These are phyloP conservation scores for Phlegmacium glaucopus DNA, from an alignment of 768 basidiomycete species.

Conservation along the genomic window DNA sequence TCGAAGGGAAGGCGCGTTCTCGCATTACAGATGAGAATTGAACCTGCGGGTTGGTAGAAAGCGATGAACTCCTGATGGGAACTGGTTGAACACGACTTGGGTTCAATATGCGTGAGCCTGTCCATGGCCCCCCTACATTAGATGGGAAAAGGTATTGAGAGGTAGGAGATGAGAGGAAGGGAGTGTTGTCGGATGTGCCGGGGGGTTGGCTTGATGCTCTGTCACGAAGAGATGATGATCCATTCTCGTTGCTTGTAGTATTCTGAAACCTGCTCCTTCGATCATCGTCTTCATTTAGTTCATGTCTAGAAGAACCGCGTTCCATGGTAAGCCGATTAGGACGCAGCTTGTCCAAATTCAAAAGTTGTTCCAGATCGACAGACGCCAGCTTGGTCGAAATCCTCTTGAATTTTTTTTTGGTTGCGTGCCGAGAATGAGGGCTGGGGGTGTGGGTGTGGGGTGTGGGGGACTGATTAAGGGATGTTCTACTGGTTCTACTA, in stretches of 20 bases:
- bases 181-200: constrained; percentile 40
- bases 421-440: background rate
- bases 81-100: constrained; percentile 47
- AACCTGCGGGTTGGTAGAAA: constrained; percentile 51
- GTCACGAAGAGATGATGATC: constrained; percentile 48
- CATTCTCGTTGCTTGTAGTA: constrained; percentile 36
- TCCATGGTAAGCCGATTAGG: constrained; percentile 13
- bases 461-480: background rate
- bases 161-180: constrained; percentile 49
- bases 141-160: constrained; percentile 50
- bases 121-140: constrained; percentile 47
- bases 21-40: constrained; percentile 66
- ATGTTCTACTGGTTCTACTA: background rate
- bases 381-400: constrained; percentile 8
- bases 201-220: constrained; percentile 73
- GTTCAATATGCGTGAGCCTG: constrained; percentile 41
- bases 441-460: background rate
- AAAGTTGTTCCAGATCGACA: constrained; percentile 7
- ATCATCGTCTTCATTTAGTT: constrained; percentile 47
- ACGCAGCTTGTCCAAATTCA: constrained; percentile 3
- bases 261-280: constrained; percentile 59
- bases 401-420: background rate
- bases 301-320: constrained; percentile 17
- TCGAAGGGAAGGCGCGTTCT: constrained; percentile 65
- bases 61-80: constrained; percentile 67